These are phyloP conservation scores for Dioscorea dumetorum DNA, from an alignment of 106 monocot species.

Conservation along the genomic window DNA sequence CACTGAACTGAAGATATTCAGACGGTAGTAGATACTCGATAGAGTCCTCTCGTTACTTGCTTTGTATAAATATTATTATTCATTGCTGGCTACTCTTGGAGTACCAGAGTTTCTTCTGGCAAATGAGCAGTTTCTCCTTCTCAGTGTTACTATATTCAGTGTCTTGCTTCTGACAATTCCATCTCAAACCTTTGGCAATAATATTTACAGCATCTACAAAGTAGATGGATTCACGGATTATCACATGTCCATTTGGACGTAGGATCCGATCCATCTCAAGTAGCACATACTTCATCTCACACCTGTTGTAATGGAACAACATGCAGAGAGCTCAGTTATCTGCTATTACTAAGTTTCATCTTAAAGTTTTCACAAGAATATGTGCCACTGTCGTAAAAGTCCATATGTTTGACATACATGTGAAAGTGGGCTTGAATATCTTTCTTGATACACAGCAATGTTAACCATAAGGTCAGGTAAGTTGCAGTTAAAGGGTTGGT, in stretches of 20 bases:
- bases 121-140: conserved; percentile 41
- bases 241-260: conserved; percentile 36
- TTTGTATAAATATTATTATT: conserved; percentile 1
- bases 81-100: conserved; percentile 20
- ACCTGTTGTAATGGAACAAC: conserved; percentile 12
- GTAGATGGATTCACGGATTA: conserved; percentile 33
- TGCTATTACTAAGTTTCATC: no score
- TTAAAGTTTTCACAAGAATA: no score
- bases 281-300: conserved; percentile 42
- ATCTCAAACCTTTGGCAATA: conserved; percentile 38
- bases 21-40: not conserved
- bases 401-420: no score
- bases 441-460: no score
- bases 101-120: conserved; percentile 48
- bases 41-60: not conserved
- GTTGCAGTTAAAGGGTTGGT: no score
- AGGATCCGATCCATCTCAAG: conserved; percentile 50
- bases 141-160: conserved; percentile 29
- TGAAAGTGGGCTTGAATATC: no score
- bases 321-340: no score
- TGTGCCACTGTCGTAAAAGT: no score
- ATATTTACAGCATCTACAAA: conserved; percentile 34
- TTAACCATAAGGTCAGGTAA: no score
- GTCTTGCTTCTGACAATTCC: conserved; percentile 33
- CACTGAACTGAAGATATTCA: not conserved